Evolutionary conservation across 1,139 yeast species (phyloP), one percentile per base, ranked within the genome.

Genomic region (Pichia sp.): DNA sequence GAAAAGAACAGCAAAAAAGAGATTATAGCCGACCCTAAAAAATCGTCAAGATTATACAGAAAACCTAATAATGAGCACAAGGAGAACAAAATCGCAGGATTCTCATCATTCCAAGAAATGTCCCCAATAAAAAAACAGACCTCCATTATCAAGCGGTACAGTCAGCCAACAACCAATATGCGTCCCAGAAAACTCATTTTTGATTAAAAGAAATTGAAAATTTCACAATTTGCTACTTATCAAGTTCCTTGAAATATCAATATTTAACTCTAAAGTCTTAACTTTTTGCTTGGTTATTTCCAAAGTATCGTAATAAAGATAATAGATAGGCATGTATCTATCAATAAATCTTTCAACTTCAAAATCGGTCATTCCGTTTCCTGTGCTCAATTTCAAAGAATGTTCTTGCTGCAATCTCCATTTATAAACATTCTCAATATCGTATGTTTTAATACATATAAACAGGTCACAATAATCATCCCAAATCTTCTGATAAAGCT

Each of bases 361-460:
- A 0, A 61, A 71, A 54, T 85, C 94, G 1, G 80, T 65, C 97
- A 92, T 88, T 0, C 97, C 97, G 1, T 57, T 48, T 0, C 95
- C 96, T 16, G 61, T 66, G 7, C 52, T 51, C 8, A 49, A 44
- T 8, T 81, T 77, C 55, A 87, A 64, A 3, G 69, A 76, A 52
- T 83, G 85, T 58, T 92, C 98, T 64, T 92, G 97, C 61, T 90
- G 77, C 5, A 74, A 61, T 50, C 98, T 72, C 98, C 98, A 92
- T 8, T 60, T 62, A 60, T 81, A 83, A 4, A 90, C 92, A 57
- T 79, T 81, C 5, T 68, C 57, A 37, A 85, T 66, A 51, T 75
- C 67, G 39, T 69, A 64, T 0, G 96, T 81, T 34, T 77, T 73
- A 42, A 83, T 62, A 44, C 74, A 77, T n/a, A 90, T 71, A 44